Base-by-base conservation (phyloP, 306 rosid genomes). In the Medicago ruthenica region DNA sequence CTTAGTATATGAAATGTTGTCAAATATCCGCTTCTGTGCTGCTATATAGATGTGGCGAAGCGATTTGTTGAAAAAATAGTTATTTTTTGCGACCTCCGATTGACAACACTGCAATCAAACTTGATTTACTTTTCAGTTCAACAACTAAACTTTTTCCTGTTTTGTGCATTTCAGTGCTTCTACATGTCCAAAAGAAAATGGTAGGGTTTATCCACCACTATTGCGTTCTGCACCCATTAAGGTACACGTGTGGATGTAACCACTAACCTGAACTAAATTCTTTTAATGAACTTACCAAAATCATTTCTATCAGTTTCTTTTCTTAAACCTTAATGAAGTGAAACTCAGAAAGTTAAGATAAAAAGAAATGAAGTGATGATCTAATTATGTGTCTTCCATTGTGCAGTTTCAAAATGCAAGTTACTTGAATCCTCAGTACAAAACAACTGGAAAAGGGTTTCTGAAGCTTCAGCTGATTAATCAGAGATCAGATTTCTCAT, bases 401-500 rank as follows among this genome's bases (percentile, higher is more conserved):
- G 70, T 89, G 89, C 93, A 93, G 98, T 93, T 41, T 77, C 89
- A 89, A 48, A 88, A 67, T 87, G 98, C 94, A 53, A 89, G 76
- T 86, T 85, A 86, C 91, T 78, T 89, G 40, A 91, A 82, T 84
- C 83, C 86, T 2, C 58, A 41, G 55, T 91, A 89, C 84, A 76
- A 55, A 58, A 58, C 63, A 57, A 80, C 87, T 39, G 98, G 96
- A 70, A 85, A 75, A 59, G 96, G 98, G 55, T 9, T 74, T 37
- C 68, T 89, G 84, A 89, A 83, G 77, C 89, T 91, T 67, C 89
- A 79, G 83, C 77, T 91, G 81, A 93, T 93, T 81, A 93, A 91
- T 73, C 97, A 91, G 83, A 89, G 97, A 93, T 87, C 88, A 27
- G 92, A 93, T 81, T 93, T 93, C 88, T 80, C 98, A 36, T 91